Conservation (phyloP, 2,329 filamentous ascomycete species). For the Epichloe sibirici region DNA sequence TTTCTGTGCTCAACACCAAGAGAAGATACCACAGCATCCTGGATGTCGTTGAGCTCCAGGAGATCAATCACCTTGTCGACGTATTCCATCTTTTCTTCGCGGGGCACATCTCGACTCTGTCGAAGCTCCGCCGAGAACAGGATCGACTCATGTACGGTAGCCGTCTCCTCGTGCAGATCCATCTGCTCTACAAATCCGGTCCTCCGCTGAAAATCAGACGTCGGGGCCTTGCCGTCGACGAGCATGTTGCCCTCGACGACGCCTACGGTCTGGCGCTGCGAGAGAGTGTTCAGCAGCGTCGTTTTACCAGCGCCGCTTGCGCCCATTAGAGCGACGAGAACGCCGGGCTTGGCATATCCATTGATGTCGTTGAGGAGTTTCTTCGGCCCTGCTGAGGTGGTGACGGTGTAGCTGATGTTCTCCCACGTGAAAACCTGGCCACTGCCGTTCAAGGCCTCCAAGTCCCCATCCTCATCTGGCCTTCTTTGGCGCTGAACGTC, state of each 20-base stretch:
- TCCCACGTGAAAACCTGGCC: conserved; percentile 58
- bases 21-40: conserved; percentile 46
- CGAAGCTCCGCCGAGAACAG: conserved; percentile 53
- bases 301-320: conserved; percentile 7
- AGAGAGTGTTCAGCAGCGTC: conserved; percentile 6
- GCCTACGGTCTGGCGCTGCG: conserved; percentile 4
- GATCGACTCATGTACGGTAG: conserved; percentile 53
- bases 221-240: conserved; percentile 57
- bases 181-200: conserved; percentile 55
- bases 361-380: conserved; percentile 12
- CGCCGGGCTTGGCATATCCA: conserved; percentile 6
- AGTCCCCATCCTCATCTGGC: conserved; percentile 19
- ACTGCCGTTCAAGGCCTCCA: conserved; percentile 39
- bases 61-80: conserved; percentile 53
- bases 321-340: conserved; percentile 6
- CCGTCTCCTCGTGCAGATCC: conserved; percentile 50
- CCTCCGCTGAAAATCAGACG: conserved; percentile 63
- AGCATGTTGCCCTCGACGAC: conserved; percentile 57
- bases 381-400: conserved; percentile 20
- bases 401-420: conserved; percentile 58
- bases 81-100: conserved; percentile 51
- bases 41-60: conserved; percentile 51
- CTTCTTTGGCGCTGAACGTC: conserved; percentile 1
- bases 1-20: conserved; percentile 46
- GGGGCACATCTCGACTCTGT: conserved; percentile 40